Evolutionary conservation across 805 yeast genomes (phyloP).

Genomic region (Pichia rugopelliculosa): DNA sequence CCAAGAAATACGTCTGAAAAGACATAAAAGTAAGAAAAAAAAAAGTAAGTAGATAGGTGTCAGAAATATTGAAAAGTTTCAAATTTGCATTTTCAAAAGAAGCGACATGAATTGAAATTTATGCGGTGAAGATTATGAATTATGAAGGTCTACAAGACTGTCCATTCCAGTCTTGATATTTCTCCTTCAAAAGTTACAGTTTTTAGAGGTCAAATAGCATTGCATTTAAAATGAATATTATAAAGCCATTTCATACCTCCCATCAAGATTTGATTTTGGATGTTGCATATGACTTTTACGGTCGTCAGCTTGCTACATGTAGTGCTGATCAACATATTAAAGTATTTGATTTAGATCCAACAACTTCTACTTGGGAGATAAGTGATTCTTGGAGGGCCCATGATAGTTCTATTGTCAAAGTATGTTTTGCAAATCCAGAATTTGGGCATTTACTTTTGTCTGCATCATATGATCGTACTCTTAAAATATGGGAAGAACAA

Average conservation of each 20-base stretch:
- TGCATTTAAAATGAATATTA: slow-evolving; percentile 24
- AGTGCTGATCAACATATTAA: slow-evolving; percentile 92
- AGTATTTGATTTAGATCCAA: slow-evolving; percentile 69
- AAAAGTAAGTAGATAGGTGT: too few relatives aligned
- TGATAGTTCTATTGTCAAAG: slow-evolving; percentile 74
- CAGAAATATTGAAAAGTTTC: not conserved
- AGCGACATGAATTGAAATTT: not conserved
- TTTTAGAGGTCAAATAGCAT: not conserved
- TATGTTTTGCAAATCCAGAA: slow-evolving; percentile 94
- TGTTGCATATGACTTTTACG: slow-evolving; percentile 87
- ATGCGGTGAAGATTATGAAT: too few relatives aligned
- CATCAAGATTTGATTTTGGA: slow-evolving; percentile 93
- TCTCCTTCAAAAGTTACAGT: too few relatives aligned
- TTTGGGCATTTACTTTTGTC: slow-evolving; percentile 82
- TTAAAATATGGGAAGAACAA: slow-evolving; percentile 87
- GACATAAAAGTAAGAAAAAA: not conserved
- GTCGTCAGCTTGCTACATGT: slow-evolving; percentile 86
- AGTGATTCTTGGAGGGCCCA: slow-evolving; percentile 95
- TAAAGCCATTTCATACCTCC: slow-evolving; percentile 77
- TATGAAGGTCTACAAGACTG: too few relatives aligned
- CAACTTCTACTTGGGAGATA: slow-evolving; percentile 68
- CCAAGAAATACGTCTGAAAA: not conserved
- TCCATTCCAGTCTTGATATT: too few relatives aligned
- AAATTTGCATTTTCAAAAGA: too few relatives aligned
- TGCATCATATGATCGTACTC: slow-evolving; percentile 83